Percentiles rank a stretch among this genome's conserved stretches.
phyloP scores from a whole-genome alignment of 441 rosid genomes.

The Cnidoscolus chayamansa region DNA sequence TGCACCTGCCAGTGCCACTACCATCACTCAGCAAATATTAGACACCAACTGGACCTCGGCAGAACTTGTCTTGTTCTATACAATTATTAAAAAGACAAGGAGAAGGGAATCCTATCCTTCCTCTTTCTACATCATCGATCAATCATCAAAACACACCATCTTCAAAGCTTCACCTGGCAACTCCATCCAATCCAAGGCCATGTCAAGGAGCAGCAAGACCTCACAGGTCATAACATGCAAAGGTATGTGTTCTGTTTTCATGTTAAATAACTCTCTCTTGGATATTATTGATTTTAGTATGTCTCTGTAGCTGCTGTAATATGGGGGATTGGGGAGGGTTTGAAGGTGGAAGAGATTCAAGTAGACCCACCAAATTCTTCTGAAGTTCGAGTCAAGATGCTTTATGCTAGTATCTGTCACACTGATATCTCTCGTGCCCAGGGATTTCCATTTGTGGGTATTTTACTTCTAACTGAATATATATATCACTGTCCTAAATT shows the following conservation, averaged over 20 bases:
- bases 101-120: too few relatives aligned
- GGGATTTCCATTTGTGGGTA: slow-evolving; percentile 16
- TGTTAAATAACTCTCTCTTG: not conserved
- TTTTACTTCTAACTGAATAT: not conserved
- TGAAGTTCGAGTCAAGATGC: slow-evolving; percentile 45
- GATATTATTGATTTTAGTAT: not conserved
- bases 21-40: too few relatives aligned
- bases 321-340: slow-evolving; percentile 38
- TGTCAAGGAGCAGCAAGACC: slow-evolving; percentile 19
- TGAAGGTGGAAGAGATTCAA: slow-evolving; percentile 48
- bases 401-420: slow-evolving; percentile 50
- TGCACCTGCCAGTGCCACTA: too few relatives aligned
- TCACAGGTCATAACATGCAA: slow-evolving; percentile 29
- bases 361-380: slow-evolving; percentile 45
- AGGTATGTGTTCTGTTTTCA: slow-evolving; percentile 16
- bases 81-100: too few relatives aligned
- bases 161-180: too few relatives aligned
- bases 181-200: not conserved
- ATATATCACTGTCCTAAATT: too few relatives aligned
- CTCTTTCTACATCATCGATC: too few relatives aligned
- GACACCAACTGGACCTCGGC: too few relatives aligned
- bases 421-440: slow-evolving; percentile 25
- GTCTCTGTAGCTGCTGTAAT: slow-evolving; percentile 30
- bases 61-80: too few relatives aligned
- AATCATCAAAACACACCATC: too few relatives aligned